A percentile compares a stretch with the other conserved stretches of the same genome.
Evolutionary conservation across 2,329 filamentous ascomycete species (phyloP).

Genomic region (Cytospora chrysosperma): DNA sequence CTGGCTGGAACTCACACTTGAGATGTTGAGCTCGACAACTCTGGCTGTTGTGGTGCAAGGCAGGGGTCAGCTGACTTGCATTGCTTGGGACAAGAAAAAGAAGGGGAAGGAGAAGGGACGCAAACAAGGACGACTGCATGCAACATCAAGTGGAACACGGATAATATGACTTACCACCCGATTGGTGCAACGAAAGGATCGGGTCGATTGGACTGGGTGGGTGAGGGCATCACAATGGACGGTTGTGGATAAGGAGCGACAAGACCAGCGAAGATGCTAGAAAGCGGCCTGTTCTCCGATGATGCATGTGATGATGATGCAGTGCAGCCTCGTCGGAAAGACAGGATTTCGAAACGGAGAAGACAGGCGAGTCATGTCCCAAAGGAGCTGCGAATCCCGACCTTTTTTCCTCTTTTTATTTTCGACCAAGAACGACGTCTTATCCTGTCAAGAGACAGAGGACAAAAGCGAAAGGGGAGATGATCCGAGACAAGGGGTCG

Average conservation of each 20-base stretch:
- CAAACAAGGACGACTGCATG: not conserved
- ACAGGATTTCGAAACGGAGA: conserved; percentile 13
- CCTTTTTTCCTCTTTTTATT: too few relatives aligned
- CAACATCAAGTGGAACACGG: not conserved
- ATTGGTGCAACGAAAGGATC: conserved; percentile 19
- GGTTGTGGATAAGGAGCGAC: not conserved
- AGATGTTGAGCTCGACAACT: conserved; percentile 49
- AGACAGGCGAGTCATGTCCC: conserved; percentile 18
- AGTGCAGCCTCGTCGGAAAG: conserved; percentile 1
- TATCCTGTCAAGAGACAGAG: not conserved
- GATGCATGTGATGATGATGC: not conserved
- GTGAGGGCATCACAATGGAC: conserved; percentile 17
- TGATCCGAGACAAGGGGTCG: not conserved
- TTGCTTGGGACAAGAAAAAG: too few relatives aligned
- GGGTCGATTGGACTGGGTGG: conserved; percentile 13
- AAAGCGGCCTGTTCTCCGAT: conserved; percentile 12
- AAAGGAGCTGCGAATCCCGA: conserved; percentile 13
- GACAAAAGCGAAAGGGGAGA: not conserved
- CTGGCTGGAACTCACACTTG: conserved; percentile 39
- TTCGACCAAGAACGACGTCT: not conserved
- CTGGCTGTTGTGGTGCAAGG: conserved; percentile 34
- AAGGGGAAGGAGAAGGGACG: not conserved
- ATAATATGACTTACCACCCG: conserved; percentile 18
- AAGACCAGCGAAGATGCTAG: conserved; percentile 8
- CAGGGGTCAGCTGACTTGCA: conserved; percentile 11